A percentile compares a stretch with the other conserved stretches of the same genome.
Evolutionary conservation across 345 rosid species (phyloP).

Genomic region (Mangifera indica): DNA sequence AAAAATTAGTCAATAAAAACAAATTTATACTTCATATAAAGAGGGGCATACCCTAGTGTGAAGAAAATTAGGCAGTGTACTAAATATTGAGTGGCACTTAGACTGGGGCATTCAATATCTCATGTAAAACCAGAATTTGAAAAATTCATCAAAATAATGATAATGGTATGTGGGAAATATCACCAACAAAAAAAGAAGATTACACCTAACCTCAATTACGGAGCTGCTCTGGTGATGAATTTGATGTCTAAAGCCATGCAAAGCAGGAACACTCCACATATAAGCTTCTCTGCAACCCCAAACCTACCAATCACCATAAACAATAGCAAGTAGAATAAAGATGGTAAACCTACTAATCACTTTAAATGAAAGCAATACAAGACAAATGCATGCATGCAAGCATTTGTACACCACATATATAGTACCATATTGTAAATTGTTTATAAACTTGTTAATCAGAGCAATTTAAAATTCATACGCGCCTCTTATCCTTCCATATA

Average conservation of each 20-base stretch:
- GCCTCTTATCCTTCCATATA: neutral
- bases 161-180: neutral
- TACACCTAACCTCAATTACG: slow-evolving; percentile 52
- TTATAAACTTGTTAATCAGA: neutral
- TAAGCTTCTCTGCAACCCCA: slow-evolving; percentile 51
- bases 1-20: too few species aligned
- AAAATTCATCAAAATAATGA: neutral
- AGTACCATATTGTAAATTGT: too few species aligned
- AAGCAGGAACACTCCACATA: slow-evolving; percentile 43
- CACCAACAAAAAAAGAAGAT: neutral
- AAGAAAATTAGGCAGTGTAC: neutral
- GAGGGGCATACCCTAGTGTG: neutral
- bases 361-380: slow-evolving; percentile 11
- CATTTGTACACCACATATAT: neutral
- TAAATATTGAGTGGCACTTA: neutral
- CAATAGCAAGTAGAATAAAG: slow-evolving; percentile 6
- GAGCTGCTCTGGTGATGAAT: slow-evolving; percentile 74
- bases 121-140: neutral
- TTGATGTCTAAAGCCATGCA: slow-evolving; percentile 43
- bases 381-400: neutral
- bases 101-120: neutral
- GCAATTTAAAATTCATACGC: neutral
- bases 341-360: slow-evolving; percentile 49
- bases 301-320: slow-evolving; percentile 68
- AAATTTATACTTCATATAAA: too few species aligned